Base-by-base conservation (phyloP, 306 rosid genomes). In the Arachis hypogaea region DNA sequence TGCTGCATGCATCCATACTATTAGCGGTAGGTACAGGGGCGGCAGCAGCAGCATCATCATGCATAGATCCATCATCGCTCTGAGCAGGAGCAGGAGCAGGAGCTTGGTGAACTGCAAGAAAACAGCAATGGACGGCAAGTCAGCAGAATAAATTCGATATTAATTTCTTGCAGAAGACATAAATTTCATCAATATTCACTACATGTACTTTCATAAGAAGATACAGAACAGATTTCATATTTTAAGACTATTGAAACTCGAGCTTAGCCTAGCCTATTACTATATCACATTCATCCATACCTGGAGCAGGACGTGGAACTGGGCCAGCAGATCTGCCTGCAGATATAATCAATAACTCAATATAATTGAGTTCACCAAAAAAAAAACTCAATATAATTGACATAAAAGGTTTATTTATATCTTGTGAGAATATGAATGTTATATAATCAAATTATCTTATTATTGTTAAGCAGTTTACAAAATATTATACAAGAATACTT, bases 11-110 rank as follows among this genome's bases (percentile, higher is more conserved):
- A 70, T 85, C 89, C 38, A 33, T 33, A 4, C 38, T 33, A 33
- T 33, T 33, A 4, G 38, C 38, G 38, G 38, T 33, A 4, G 38
- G 4, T 33, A 33, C 38, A 33, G 38, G 38, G 38, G 38, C 3
- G 4, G 38, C 38, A 33, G 38, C 38, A 33, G 38, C 38, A 33
- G 4, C 38, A 33, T 2, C 38, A 33, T 84, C 81, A 11, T 86
- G 82, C 38, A 90, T 4, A 14, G 89, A 84, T 36, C 96, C 88
- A 77, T 83, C 16, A 28, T 84, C 82, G 40, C 78, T 55, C 47
- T 84, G 87, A 16, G 62, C 86, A 65, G 93, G 88, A 71, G 77
- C 92, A 2, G 92, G 86, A 43, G 89, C 81, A 73, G 90, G 86
- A 74, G 91, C 89, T 59, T 52, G 78, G 56, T 56, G 29, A 58